Conservation (phyloP, 2,329 filamentous ascomycete species). For the Aspergillus eucalypticola region DNA sequence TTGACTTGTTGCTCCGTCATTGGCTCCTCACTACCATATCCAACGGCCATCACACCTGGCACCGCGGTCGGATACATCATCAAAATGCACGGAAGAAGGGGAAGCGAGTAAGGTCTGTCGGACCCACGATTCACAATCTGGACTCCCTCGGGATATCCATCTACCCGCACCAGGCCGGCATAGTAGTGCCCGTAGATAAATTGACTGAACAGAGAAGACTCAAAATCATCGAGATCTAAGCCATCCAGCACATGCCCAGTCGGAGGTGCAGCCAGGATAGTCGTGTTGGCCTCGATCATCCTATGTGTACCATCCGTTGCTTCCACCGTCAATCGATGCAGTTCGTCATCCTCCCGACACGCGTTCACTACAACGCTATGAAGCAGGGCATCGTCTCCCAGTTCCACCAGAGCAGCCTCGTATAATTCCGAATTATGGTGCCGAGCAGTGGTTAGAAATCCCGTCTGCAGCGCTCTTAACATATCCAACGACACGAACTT, state of each 20-base stretch:
- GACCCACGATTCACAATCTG: constrained; percentile 11
- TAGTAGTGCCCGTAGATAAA: constrained; percentile 28
- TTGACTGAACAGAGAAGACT: constrained; percentile 37
- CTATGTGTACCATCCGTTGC: constrained; percentile 25
- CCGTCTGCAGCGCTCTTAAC: constrained; percentile 34
- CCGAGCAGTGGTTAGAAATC: constrained; percentile 34
- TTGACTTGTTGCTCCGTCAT: constrained; percentile 8
- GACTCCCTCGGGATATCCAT: constrained; percentile 20
- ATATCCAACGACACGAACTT: constrained; percentile 32
- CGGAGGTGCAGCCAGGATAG: constrained; percentile 43
- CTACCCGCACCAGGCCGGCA: constrained; percentile 33
- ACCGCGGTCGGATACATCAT: neutral
- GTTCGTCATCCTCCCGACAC: constrained; percentile 31
- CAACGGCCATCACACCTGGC: neutral
- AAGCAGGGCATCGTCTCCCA: constrained; percentile 42
- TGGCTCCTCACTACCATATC: constrained; percentile 8
- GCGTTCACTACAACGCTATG: constrained; percentile 36
- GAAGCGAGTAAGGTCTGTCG: constrained; percentile 12
- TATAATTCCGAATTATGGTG: constrained; percentile 45
- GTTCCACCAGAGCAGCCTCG: constrained; percentile 35
- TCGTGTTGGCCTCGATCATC: constrained; percentile 35
- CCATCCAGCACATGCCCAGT: constrained; percentile 31
- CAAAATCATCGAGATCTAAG: constrained; percentile 35
- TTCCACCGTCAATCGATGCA: constrained; percentile 28
- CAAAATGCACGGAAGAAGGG: constrained; percentile 10